Evolutionary conservation across 2,329 filamentous ascomycete species (phyloP), one percentile per base, ranked within the genome.

Genomic region (Epichloe uncinata): DNA sequence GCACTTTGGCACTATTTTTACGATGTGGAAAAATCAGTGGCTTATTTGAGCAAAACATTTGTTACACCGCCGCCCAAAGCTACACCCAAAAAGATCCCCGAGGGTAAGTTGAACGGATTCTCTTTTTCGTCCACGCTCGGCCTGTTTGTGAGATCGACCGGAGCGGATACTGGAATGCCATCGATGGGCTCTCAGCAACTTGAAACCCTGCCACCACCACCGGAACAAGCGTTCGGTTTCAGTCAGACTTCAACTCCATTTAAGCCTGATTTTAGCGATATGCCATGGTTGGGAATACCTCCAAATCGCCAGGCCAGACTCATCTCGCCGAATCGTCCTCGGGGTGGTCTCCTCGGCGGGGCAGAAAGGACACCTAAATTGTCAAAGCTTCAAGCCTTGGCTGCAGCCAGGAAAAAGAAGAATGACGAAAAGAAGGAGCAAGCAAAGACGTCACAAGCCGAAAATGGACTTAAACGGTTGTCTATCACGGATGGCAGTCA

Each of bases 1-100:
- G 79, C 90, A 0, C 68, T 98, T 15, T 97, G 89, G 88, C 81
- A 98, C 67, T 96, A 96, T 66, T 97, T 91, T 65, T 97, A 90
- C 63, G 90, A 98, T 60, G 74, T 95, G 33, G 84, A 82, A 51
- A 95, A 95, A 66, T 81, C 87, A 1, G 84, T 94, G 37, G 74
- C 78, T 50, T 96, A 94, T 61, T 67, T 98, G 51, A 78, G 81
- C 54, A 85, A 82, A 73, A 82, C 73, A 34, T 78, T 71, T 55
- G 69, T 79, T 56, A 66, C 69, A 7, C 45, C 51, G 43, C 61
- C 69, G 9, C 49, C 56, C 1, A 56, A 56, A 47, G 58, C 67
- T 53, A 57, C 67, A 22, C 58, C 64, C 40, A 72, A 73, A 59
- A 71, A 69, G 54, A 58, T 59, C 47, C 61, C 65, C 53, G 66